Base-by-base conservation (phyloP, 129 eudicot genomes). In the Pseudognaphalium luteoalbum region DNA sequence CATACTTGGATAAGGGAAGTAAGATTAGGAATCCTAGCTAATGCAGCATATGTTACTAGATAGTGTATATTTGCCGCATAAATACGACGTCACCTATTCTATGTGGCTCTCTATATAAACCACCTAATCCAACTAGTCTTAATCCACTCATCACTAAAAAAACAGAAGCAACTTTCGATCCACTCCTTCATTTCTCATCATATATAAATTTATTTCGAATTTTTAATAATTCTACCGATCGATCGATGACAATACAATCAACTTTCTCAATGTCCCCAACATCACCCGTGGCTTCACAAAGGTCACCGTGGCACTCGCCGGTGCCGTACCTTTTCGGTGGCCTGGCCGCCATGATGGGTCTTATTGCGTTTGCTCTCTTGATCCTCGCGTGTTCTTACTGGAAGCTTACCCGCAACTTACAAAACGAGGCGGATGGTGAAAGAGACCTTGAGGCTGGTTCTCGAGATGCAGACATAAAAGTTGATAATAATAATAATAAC, bases 291-390 rank as follows among this genome's bases (percentile, higher is more conserved):
- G 21, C 63, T 3, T 19, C 59, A 16, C 70, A 41, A 16, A 20
- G 60, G 33, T 80, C 87, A 10, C 81, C 56, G 16, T 84, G 84
- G 88, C 88, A 84, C 72, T 87, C 91, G 0, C 86, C 91, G n/a
- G 82, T 84, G 42, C 88, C 88, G 10, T 87, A 83, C 76, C 82
- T 87, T 15, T 87, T 87, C 78, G 88, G 91, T 12, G 86, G 84
- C 3, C 81, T 87, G 52, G 88, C 91, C 0, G 82, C 82, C 35
- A 80, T 87, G 86, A 64, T 87, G 67, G 88, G 78, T 34, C 84
- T 87, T 34, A 86, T 86, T 60, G 84, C 78, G 5, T 72, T 84
- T 50, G 88, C 90, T 35, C 86, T 86, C 71, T 57, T 83, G 21
- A 71, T 87, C 42, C 86, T 87, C 62, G 88, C 85, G 21, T 87